Evolutionary conservation across 331 rosid species (phyloP).

Genomic region (Acacia pycnantha): DNA sequence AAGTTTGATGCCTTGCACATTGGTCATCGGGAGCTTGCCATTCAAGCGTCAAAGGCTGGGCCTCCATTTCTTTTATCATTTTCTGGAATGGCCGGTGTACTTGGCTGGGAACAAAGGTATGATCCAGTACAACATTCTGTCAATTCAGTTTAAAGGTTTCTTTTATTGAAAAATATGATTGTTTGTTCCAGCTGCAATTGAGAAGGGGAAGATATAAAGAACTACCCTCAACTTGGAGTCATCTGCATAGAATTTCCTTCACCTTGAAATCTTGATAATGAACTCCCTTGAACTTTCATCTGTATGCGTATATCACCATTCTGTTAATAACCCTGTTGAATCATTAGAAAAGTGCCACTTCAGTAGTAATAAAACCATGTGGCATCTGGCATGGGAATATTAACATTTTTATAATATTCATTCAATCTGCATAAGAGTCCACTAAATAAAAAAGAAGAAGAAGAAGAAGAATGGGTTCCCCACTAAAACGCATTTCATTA

Average conservation of each 20-base stretch:
- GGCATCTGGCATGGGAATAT: not conserved
- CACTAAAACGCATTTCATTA: not conserved
- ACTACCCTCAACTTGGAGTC: not conserved
- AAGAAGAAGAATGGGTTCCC: not conserved
- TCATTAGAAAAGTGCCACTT: not conserved
- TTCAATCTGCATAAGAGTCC: not conserved
- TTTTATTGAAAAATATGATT: not conserved
- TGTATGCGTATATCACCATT: not conserved
- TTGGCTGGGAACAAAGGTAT: slow-evolving; percentile 94
- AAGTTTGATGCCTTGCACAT: slow-evolving; percentile 96
- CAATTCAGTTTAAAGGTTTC: not conserved
- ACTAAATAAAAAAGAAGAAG: not conserved
- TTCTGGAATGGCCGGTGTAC: slow-evolving; percentile 83
- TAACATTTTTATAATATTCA: not conserved
- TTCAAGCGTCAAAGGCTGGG: slow-evolving; percentile 91
- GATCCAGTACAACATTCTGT: slow-evolving; percentile 15
- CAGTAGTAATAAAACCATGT: not conserved
- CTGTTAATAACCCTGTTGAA: not conserved
- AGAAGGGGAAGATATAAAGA: not conserved
- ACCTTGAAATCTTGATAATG: not conserved
- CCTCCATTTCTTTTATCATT: slow-evolving; percentile 90
- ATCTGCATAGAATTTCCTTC: not conserved
- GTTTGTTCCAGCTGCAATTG: slow-evolving; percentile 1
- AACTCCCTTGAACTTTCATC: not conserved
- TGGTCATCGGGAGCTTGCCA: slow-evolving; percentile 93